Conservation (phyloP, 495 filamentous ascomycete genomes). For the Aspergillus avenaceus region DNA sequence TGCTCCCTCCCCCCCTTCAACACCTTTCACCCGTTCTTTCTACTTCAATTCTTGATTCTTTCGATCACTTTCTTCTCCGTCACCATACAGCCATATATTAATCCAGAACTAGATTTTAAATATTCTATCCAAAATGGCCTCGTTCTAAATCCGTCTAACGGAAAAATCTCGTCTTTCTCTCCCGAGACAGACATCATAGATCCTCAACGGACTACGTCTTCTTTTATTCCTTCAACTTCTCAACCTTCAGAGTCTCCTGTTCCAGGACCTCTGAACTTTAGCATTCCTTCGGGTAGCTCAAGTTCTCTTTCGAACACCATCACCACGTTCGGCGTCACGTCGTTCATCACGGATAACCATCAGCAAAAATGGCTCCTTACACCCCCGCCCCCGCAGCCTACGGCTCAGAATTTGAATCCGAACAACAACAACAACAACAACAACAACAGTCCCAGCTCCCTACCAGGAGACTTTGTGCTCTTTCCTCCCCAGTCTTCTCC, state of each 20-base stretch:
- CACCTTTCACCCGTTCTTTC: constrained; percentile 2
- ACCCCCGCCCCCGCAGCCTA: constrained; percentile 43
- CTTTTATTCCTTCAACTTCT: constrained; percentile 33
- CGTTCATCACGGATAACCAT: constrained; percentile 62
- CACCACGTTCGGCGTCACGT: constrained; percentile 51
- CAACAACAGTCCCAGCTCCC: constrained; percentile 20
- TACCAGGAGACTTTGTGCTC: constrained; percentile 45
- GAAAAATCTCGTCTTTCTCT: constrained; percentile 36
- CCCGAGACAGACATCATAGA: constrained; percentile 48
- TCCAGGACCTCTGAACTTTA: constrained; percentile 54
- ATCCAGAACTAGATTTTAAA: constrained; percentile 18
- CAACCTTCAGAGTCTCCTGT: constrained; percentile 41
- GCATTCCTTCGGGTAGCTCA: constrained; percentile 49
- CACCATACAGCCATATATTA: constrained; percentile 30
- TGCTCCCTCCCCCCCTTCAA: constrained; percentile 7
- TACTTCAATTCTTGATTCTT: background rate
- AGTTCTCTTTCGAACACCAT: constrained; percentile 44
- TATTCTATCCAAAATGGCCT: constrained; percentile 42
- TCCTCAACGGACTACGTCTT: constrained; percentile 33
- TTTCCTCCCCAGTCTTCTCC: constrained; percentile 36
- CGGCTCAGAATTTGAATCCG: constrained; percentile 44
- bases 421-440: constrained; percentile 37
- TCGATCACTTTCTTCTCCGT: constrained; percentile 16
- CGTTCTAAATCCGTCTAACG: constrained; percentile 39
- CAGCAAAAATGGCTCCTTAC: constrained; percentile 61